Evolutionary conservation across 2,329 filamentous ascomycete genomes (phyloP).

Genomic region (Aspergillus aculeatus): DNA sequence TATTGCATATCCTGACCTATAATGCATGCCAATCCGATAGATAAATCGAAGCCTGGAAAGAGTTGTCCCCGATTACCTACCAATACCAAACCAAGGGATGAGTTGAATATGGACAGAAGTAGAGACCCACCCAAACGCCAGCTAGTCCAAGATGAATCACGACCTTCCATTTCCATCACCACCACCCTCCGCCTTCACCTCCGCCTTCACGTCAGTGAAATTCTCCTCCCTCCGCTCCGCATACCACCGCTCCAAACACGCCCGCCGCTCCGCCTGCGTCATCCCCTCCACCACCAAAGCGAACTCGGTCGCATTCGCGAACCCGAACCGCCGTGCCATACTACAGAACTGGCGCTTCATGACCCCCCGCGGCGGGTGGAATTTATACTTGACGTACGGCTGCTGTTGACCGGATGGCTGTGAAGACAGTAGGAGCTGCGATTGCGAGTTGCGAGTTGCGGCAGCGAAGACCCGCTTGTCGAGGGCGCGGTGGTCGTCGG

Average conservation of each 20-base stretch:
- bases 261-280: slow-evolving; percentile 78
- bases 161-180: too few relatives aligned
- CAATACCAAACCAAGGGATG: too few relatives aligned
- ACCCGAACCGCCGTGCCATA: slow-evolving; percentile 80
- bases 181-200: too few relatives aligned
- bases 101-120: too few relatives aligned
- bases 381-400: slow-evolving; percentile 56
- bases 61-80: too few relatives aligned
- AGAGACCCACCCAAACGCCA: too few relatives aligned
- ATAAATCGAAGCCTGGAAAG: too few relatives aligned
- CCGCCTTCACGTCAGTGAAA: neutral
- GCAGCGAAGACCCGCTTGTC: slow-evolving; percentile 34
- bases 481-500: slow-evolving; percentile 28
- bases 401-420: slow-evolving; percentile 28
- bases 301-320: slow-evolving; percentile 75
- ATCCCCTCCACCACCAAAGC: slow-evolving; percentile 86
- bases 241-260: slow-evolving; percentile 81
- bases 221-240: slow-evolving; percentile 55
- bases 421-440: neutral
- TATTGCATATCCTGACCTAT: too few relatives aligned
- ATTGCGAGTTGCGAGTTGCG: slow-evolving; percentile 6
- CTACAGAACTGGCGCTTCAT: slow-evolving; percentile 81
- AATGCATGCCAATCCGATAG: too few relatives aligned
- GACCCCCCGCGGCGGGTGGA: slow-evolving; percentile 72
- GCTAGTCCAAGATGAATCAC: too few relatives aligned